A percentile compares a stretch with the other conserved stretches of the same genome.
Evolutionary conservation across 164 flowering plant genomes (phyloP).

Genomic region (Taxillus chinensis): DNA sequence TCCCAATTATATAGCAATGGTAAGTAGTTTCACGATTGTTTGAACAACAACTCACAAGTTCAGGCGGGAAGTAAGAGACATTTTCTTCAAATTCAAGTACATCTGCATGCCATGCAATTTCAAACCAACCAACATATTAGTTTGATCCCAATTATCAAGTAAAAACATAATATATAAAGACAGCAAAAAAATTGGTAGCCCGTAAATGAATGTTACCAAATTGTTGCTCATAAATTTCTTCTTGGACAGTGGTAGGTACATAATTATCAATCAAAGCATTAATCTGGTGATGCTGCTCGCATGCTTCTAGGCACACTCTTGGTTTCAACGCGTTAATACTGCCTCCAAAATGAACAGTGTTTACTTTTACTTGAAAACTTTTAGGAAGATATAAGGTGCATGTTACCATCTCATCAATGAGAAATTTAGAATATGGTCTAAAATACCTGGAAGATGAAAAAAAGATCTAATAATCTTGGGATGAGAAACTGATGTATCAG

Average conservation of each 20-base stretch:
- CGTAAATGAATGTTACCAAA: slow-evolving; percentile 26
- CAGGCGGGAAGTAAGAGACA: slow-evolving; percentile 43
- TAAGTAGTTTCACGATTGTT: slow-evolving; percentile 13
- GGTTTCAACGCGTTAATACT: slow-evolving; percentile 35
- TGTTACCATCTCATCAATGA: slow-evolving; percentile 19
- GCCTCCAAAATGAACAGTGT: slow-evolving; percentile 32
- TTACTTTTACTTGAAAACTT: slow-evolving; percentile 54
- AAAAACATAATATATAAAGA: too few species aligned
- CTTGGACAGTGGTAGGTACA: slow-evolving; percentile 50
- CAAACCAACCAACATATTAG: too few species aligned
- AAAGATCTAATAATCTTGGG: background rate
- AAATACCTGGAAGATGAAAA: slow-evolving; percentile 42
- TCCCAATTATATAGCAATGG: slow-evolving; percentile 46
- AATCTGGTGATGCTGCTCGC: slow-evolving; percentile 53
- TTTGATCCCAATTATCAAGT: too few species aligned
- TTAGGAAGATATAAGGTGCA: slow-evolving; percentile 65
- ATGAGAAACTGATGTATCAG: too few species aligned
- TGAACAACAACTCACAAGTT: slow-evolving; percentile 27
- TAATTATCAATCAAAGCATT: slow-evolving; percentile 76
- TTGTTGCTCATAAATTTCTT: slow-evolving; percentile 28
- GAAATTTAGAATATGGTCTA: slow-evolving; percentile 55
- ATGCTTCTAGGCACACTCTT: slow-evolving; percentile 72
- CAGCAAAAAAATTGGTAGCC: background rate
- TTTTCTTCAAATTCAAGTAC: slow-evolving; percentile 31
- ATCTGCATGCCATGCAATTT: slow-evolving; percentile 19